Base-by-base conservation (phyloP, 306 rosid genomes). In the Sesbania bispinosa region DNA sequence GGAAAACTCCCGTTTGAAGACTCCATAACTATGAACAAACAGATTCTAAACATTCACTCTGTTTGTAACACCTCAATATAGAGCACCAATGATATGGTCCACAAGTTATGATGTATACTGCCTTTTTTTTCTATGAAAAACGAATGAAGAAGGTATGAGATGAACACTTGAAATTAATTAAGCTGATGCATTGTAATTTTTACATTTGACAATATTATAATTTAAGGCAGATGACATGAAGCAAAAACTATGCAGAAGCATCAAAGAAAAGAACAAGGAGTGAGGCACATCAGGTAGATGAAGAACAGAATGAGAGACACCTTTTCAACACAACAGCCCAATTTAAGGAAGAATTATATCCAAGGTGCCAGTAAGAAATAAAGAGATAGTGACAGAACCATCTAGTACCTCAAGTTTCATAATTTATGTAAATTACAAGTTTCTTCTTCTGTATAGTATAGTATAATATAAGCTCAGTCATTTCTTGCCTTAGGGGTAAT, bases 321-420 rank as follows among this genome's bases (percentile, higher is more conserved):
- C 30, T 6, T 59, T 61, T 77, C 62, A 46, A 32, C 61, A 19
- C 29, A 39, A 42, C 39, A 61, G 33, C 45, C 19, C 43, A 38
- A 55, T 64, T 55, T 50, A 29, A 32, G 67, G 41, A 77, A 60
- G 26, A 43, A 78, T 48, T 35, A 2, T 15, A 71, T 21, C 52
- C 43, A 35, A 47, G 69, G 51, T 14, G 19, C 60, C 43, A 47
- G 14, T 41, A 27, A 43, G 18, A 61, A 61, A 21, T 46, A 11
- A 50, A 55, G 64, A 51, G 19, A 60, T 39, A 43, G 62, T 10
- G 72, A 48, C 36, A 48, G 53, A 43, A 62, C 65, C 16, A 73
- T 53, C 72, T 54, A 68, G 35, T 24, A 69, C 64, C 47, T 57
- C 73, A 53, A 24, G 43, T 63, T 76, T 48, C 76, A 51, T 11